phyloP scores from a whole-genome alignment of 768 basidiomycete species.

The Rhodotorula paludigena region DNA sequence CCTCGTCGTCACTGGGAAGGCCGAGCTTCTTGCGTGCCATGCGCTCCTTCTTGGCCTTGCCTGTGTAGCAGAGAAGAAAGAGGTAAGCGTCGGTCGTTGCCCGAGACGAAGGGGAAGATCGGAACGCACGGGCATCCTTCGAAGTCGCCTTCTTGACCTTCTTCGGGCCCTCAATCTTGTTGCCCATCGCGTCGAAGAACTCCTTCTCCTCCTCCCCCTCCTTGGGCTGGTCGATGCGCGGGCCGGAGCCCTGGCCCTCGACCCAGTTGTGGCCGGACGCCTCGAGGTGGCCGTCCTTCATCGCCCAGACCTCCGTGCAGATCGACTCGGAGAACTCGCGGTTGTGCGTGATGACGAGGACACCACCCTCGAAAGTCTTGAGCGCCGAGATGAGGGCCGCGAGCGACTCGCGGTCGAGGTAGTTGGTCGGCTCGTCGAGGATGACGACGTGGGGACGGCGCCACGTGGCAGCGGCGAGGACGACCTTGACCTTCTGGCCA shows the following conservation, averaged over 20 bases:
- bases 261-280: constrained; percentile 99
- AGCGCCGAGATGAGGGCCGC: constrained; percentile 97
- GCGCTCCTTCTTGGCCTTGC: constrained; percentile 34
- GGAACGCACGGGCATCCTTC: neutral
- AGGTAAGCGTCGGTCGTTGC: neutral
- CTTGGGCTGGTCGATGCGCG: constrained; percentile 88
- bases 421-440: constrained; percentile 83
- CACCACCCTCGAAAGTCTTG: constrained; percentile 83
- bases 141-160: constrained; percentile 65
- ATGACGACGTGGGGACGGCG: constrained; percentile 96
- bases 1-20: constrained; percentile 29
- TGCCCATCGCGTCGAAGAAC: constrained; percentile 94
- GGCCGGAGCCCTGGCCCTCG: constrained; percentile 92
- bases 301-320: constrained; percentile 98
- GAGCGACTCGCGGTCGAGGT: constrained; percentile 97
- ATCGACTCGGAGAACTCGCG: constrained; percentile 98
- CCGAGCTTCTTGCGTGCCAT: constrained; percentile 37
- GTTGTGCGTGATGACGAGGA: constrained; percentile 38
- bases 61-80: neutral
- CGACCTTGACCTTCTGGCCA: constrained; percentile 96
- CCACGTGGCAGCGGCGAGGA: constrained; percentile 77
- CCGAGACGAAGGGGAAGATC: neutral
- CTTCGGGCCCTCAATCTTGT: constrained; percentile 77
- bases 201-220: constrained; percentile 89
- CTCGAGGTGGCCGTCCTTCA: constrained; percentile 92